Base-by-base conservation (phyloP, 306 rosid species). In the Rubus parviflorus region DNA sequence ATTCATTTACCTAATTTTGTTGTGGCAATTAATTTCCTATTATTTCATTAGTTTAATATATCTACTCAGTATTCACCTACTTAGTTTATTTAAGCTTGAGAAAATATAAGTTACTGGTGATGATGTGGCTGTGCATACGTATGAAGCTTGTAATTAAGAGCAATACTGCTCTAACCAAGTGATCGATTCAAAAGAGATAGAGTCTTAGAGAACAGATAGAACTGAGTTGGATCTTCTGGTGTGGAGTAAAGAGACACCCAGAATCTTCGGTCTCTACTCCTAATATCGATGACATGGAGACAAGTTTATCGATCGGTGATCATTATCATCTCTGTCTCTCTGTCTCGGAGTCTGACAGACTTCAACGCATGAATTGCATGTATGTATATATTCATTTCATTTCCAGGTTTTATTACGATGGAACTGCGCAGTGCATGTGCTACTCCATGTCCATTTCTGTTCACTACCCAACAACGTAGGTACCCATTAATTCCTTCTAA, bases 171-270 rank as follows among this genome's bases (percentile, higher is more conserved):
- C 62, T 56, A 17, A 20, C 15, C 0, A 56, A 20, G 35, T 56
- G 25, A 54, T 25, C 30, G 30, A 25, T 54, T 19, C 19, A 7
- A 6, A 54, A 58, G 38, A 57, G 7, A 15, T 20, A 17, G 12
- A n/a, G n/a, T n/a, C n/a, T n/a, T n/a, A n/a, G n/a, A n/a, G n/a
- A 45, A 45, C 9, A 43, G 6, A 45, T 45, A 25, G 30, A 25
- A 25, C 1, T 25, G 30, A 25, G 30, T 25, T 25, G 1, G 30
- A 25, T 25, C 30, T 25, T 25, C 30, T 25, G 30, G 30, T 25
- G 30, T 25, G 51, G 63, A 71, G 75, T 25, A 71, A 71, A 9
- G 48, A 71, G 63, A 37, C 62, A 35, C 37, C 75, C 30, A 51
- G n/a, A 71, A 72, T 38, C 76, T 53, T 49, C 2, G 49, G 37